Percentiles rank a stretch among this genome's conserved stretches.
These are phyloP conservation scores for Colletotrichum tanaceti DNA, from an alignment of 2,329 filamentous ascomycete genomes.

Conservation along the genomic window DNA sequence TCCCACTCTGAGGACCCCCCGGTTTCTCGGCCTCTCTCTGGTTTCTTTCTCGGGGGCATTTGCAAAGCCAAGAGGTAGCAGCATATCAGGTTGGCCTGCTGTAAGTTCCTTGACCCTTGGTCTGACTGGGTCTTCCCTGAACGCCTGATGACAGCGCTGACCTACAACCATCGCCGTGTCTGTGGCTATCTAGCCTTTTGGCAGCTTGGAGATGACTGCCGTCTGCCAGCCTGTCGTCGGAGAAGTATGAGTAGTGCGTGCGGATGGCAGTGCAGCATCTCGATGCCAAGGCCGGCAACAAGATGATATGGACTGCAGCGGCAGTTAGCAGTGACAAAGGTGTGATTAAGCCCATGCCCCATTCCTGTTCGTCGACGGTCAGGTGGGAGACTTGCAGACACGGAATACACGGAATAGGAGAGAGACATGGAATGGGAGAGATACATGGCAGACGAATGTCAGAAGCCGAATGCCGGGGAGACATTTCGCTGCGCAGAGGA, in stretches of 20 bases:
- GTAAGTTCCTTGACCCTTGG: conserved; percentile 11
- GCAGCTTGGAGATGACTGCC: background rate
- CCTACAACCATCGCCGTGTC: background rate
- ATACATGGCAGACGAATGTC: conserved; percentile 7
- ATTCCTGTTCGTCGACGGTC: conserved; percentile 4
- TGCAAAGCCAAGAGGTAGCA: conserved; percentile 38
- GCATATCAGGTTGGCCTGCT: conserved; percentile 28
- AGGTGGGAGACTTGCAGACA: background rate
- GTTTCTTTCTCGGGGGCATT: conserved; percentile 30
- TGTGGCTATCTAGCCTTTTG: background rate
- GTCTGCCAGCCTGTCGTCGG: background rate
- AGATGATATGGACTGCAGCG: conserved; percentile 9
- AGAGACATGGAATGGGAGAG: background rate
- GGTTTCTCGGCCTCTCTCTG: background rate
- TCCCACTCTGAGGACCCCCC: conserved; percentile 22
- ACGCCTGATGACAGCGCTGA: too few relatives aligned
- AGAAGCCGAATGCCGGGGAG: conserved; percentile 34
- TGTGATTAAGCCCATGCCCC: conserved; percentile 10
- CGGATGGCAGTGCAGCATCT: background rate
- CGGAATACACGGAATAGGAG: background rate
- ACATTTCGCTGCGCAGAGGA: conserved; percentile 12
- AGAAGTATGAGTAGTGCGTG: background rate
- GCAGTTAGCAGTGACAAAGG: conserved; percentile 3
- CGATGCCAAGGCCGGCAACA: conserved; percentile 8
- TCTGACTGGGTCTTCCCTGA: background rate